A percentile compares a stretch with the other conserved stretches of the same genome.
Conservation (phyloP, 2,329 filamentous ascomycete species). For the Emericellopsis atlantica region DNA sequence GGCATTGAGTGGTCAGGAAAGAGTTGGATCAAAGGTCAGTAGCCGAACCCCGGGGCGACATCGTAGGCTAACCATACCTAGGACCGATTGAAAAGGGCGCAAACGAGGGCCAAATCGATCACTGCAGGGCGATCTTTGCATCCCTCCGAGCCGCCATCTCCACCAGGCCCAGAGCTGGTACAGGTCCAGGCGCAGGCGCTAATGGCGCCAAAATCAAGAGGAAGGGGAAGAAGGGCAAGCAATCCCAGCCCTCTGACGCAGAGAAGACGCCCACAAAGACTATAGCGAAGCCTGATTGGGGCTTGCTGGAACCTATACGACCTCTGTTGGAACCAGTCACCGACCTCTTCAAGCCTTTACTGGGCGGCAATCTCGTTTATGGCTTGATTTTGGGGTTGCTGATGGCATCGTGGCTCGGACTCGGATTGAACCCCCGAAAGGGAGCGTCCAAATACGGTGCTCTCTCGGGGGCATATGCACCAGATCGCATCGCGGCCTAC, state of each 20-base stretch:
- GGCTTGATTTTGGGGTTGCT: slow-evolving; percentile 61
- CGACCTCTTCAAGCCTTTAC: slow-evolving; percentile 56
- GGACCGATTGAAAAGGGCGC: slow-evolving; percentile 93
- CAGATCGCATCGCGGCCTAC: slow-evolving; percentile 69
- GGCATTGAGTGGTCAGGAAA: slow-evolving; percentile 94
- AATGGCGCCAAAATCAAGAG: slow-evolving; percentile 45
- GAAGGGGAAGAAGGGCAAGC: slow-evolving; percentile 41
- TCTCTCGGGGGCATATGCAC: slow-evolving; percentile 19
- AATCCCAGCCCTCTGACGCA: slow-evolving; percentile 28
- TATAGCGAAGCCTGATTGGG: slow-evolving; percentile 49
- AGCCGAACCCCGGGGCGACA: too few relatives aligned
- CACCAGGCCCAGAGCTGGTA: slow-evolving; percentile 42
- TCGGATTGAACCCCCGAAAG: slow-evolving; percentile 30
- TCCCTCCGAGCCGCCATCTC: slow-evolving; percentile 62
- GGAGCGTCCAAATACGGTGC: slow-evolving; percentile 20
- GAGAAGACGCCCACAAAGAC: slow-evolving; percentile 26
- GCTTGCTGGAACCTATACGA: slow-evolving; percentile 67
- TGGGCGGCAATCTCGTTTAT: slow-evolving; percentile 68
- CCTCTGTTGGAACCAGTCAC: slow-evolving; percentile 55
- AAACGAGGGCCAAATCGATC: slow-evolving; percentile 75
- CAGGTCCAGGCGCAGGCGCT: slow-evolving; percentile 13
- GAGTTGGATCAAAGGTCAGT: slow-evolving; percentile 88
- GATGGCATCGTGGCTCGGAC: slow-evolving; percentile 62
- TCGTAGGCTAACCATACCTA: slow-evolving; percentile 19
- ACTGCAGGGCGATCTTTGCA: slow-evolving; percentile 68